Evolutionary conservation across 352 stramenopile species (phyloP), one percentile per base, ranked within the genome.

Genomic region (Globisporangium ultimum): DNA sequence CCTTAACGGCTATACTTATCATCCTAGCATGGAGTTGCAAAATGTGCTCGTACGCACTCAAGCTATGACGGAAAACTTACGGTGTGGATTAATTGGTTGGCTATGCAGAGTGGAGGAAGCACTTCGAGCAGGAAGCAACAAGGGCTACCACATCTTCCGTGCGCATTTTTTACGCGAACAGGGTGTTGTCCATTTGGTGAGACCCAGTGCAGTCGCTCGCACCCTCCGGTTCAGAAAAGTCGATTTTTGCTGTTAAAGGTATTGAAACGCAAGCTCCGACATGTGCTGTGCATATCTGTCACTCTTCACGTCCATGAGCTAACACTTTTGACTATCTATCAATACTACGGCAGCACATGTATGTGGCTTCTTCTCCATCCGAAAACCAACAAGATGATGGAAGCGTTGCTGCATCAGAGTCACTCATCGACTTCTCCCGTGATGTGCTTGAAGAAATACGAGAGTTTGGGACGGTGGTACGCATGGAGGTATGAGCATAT

Each of bases 401-500:
- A 28, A 8, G 11, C 18, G 17, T 18, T 13, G 22, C 1, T 28
- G 42, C 4, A 15, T 7, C 2, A n/a, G 45, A 54, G 12, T 15
- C 14, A 0, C 6, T 65, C 14, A 20, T 17, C 9, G 38, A 14
- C 4, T 68, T 68, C 46, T 68, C 53, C 45, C 36, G 32, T 7
- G 62, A 68, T 22, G 51, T 68, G 17, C 14, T 52, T 14, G 17
- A 34, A 15, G 56, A 61, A 28, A 15, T 61, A 0, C 45, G 64
- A 47, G 32, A 32, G 14, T 61, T 68, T 36, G 62, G 62, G 1
- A 40, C 57, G 1, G 32, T 68, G 22, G 4, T 43, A n/a, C 55
- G 62, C 3, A 61, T 68, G 62, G 62, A 68, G 62, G 62, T 67
- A n/a, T n/a, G n/a, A n/a, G n/a, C n/a, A n/a, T n/a, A n/a, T n/a